Evolutionary conservation across 2,329 filamentous ascomycete species (phyloP).

Genomic region (Phaeosphaeria sp.): DNA sequence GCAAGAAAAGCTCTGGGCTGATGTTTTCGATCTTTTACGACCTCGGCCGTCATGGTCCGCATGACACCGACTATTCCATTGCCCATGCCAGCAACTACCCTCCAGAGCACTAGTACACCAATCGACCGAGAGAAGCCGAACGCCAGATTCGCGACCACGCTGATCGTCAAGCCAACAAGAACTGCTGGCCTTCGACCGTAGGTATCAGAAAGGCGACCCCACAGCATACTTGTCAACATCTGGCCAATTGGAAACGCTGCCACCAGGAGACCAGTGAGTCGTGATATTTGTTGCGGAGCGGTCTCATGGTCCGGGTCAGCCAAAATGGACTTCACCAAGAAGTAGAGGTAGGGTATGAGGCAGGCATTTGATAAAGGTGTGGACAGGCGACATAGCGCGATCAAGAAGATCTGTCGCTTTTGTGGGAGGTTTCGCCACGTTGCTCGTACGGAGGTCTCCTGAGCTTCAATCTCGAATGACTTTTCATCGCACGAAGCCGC

Average conservation of each 20-base stretch:
- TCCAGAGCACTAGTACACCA: slow-evolving; percentile 67
- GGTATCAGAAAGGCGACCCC: slow-evolving; percentile 73
- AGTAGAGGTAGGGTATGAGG: slow-evolving; percentile 75
- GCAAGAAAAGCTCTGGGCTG: slow-evolving; percentile 62
- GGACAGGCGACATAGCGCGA: slow-evolving; percentile 78
- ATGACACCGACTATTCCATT: slow-evolving; percentile 77
- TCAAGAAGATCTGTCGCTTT: slow-evolving; percentile 76
- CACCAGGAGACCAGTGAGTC: slow-evolving; percentile 76
- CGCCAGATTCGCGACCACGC: slow-evolving; percentile 67
- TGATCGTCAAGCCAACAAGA: slow-evolving; percentile 75
- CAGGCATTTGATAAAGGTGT: slow-evolving; percentile 79
- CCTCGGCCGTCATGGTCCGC: slow-evolving; percentile 75
- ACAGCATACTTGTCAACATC: slow-evolving; percentile 79
- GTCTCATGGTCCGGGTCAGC: slow-evolving; percentile 54
- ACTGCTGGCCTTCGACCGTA: slow-evolving; percentile 77
- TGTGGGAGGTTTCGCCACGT: slow-evolving; percentile 76
- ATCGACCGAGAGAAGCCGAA: slow-evolving; percentile 73
- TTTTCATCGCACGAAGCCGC: not conserved
- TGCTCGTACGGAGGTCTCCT: slow-evolving; percentile 44
- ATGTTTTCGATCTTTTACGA: slow-evolving; percentile 70
- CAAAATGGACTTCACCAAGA: slow-evolving; percentile 77
- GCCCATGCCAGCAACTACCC: slow-evolving; percentile 68
- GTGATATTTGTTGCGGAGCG: slow-evolving; percentile 68
- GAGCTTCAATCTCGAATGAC: not conserved
- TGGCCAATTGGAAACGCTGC: slow-evolving; percentile 81